A percentile compares a stretch with the other conserved stretches of the same genome.
Evolutionary conservation across 176 grass and related monocot species (phyloP).

Genomic region (Oropetium thomaeum): DNA sequence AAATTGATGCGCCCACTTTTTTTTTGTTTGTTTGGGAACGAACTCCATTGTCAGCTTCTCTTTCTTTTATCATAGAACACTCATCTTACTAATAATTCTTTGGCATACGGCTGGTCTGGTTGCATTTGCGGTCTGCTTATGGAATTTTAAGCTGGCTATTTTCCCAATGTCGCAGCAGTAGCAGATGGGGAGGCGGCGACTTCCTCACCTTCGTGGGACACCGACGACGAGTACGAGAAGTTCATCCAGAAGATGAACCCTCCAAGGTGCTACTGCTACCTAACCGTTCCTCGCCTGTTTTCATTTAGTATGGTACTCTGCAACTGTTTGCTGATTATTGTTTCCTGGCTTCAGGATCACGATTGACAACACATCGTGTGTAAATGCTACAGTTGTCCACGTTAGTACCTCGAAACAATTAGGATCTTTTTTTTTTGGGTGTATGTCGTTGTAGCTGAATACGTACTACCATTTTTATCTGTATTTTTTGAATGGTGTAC

Average conservation of each 20-base stretch:
- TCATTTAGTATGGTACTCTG: not conserved
- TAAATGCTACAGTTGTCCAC: conserved; percentile 74
- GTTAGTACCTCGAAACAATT: conserved; percentile 35
- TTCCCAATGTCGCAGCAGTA: conserved; percentile 3
- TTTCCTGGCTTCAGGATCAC: conserved; percentile 57
- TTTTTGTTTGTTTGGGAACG: too few relatives aligned
- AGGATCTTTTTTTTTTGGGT: not conserved
- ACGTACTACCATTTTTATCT: not conserved
- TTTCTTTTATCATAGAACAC: too few relatives aligned
- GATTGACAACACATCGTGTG: conserved; percentile 64
- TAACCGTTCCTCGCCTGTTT: not conserved
- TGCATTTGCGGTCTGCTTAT: not conserved
- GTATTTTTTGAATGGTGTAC: conserved; percentile 12
- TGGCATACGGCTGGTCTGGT: not conserved
- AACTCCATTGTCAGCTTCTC: too few relatives aligned
- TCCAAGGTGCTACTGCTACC: conserved; percentile 90
- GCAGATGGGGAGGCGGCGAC: conserved; percentile 59
- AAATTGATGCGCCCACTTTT: too few relatives aligned
- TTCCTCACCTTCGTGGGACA: conserved; percentile 62
- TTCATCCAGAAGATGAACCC: conserved; percentile 97
- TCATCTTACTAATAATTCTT: too few relatives aligned
- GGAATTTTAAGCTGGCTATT: not conserved
- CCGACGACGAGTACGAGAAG: conserved; percentile 86
- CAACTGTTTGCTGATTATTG: conserved; percentile 2
- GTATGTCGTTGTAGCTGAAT: conserved; percentile 16